Evolutionary conservation across 148 eudicot genomes (phyloP).

Genomic region (Rhododendron mucronatum): DNA sequence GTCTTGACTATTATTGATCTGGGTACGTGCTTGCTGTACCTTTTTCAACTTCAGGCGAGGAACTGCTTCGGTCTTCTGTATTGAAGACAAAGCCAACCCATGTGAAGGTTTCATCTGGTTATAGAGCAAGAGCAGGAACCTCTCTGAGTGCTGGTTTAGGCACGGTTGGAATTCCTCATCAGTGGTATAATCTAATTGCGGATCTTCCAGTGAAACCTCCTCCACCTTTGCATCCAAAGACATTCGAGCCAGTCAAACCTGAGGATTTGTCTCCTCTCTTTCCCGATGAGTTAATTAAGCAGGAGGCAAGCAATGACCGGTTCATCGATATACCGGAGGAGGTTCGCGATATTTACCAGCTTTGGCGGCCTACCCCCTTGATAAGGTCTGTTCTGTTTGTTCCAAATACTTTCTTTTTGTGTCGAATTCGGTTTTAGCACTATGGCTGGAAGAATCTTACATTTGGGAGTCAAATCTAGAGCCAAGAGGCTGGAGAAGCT

Average conservation of each 20-base stretch:
- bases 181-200: constrained; percentile 79
- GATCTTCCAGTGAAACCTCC: constrained; percentile 91
- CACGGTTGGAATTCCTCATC: constrained; percentile 56
- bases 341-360: constrained; percentile 67
- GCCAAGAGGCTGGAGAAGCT: constrained; percentile 96
- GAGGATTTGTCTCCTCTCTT: constrained; percentile 75
- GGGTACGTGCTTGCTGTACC: neutral
- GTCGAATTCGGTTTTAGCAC: neutral
- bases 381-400: constrained; percentile 54
- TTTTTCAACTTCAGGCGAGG: constrained; percentile 21
- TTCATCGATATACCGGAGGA: constrained; percentile 84
- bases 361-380: constrained; percentile 97
- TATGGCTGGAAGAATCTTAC: constrained; percentile 4
- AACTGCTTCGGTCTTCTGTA: constrained; percentile 8
- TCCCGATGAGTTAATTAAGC: constrained; percentile 76
- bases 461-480: constrained; percentile 39
- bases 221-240: constrained; percentile 76
- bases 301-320: constrained; percentile 62
- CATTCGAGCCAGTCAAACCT: constrained; percentile 69
- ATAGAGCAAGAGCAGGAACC: constrained; percentile 35
- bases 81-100: constrained; percentile 23
- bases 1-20: neutral
- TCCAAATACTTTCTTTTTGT: neutral
- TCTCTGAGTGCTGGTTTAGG: constrained; percentile 17
- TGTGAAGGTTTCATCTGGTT: constrained; percentile 32